Base-by-base conservation (phyloP, 768 basidiomycete species). In the Asterophora parasitica region DNA sequence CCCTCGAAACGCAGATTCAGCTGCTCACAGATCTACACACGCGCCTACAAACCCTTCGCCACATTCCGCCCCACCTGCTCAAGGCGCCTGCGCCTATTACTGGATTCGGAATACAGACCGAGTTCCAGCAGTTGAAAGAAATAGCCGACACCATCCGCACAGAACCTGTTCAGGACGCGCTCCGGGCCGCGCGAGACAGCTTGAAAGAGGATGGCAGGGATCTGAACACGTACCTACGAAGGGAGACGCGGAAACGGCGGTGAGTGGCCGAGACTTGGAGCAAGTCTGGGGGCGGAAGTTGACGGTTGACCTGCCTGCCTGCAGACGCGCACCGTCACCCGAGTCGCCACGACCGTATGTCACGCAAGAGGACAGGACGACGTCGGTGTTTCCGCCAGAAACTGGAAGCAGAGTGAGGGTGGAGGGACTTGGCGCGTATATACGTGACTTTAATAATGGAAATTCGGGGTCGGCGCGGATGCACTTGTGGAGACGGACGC, bases 271-370 rank as follows among this genome's bases (percentile, higher is more conserved):
- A 54, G 37, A 51, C 41, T 27, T 32, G 35, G 9, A 34, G 30
- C 23, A 23, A 10, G 43, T 50, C n/a, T n/a, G n/a, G n/a, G n/a
- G n/a, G n/a, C n/a, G n/a, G n/a, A n/a, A n/a, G n/a, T n/a, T n/a
- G n/a, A n/a, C n/a, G n/a, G n/a, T n/a, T n/a, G n/a, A n/a, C n/a
- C n/a, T n/a, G n/a, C 43, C n/a, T 30, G 35, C 26, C 16, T 46
- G 20, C 42, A 77, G 82, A 52, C 74, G 75, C 8, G 70, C 73
- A 1, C 73, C 71, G 17, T 76, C 81, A 8, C 80, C 81, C 6
- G 77, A 75, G 17, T 83, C 83, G 0, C 82, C 83, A 4, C 75
- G 78, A 48, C 79, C 82, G 0, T 82, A 78, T 53, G 62, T 75
- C 23, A 67, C 71, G 1, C 65, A 69, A 7, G 72, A 75, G 16